These are phyloP conservation scores for Funneliformis geosporum DNA, from an alignment of 192 early-diverging fungal genomes.

Conservation along the genomic window DNA sequence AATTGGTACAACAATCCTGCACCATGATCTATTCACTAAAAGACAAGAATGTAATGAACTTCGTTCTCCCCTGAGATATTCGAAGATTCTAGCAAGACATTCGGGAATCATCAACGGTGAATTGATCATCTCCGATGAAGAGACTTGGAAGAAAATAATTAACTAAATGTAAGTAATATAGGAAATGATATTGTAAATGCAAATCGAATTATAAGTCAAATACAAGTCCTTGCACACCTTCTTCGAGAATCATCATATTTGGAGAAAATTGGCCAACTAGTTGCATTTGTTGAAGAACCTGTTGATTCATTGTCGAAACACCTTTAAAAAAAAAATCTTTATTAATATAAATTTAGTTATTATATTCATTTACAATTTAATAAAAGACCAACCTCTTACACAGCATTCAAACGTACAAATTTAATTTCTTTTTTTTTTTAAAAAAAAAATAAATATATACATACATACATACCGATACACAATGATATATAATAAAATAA, in stretches of 20 bases:
- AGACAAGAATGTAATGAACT: slow-evolving; percentile 7
- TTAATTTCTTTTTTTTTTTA: too few relatives aligned
- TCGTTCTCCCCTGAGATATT: not conserved
- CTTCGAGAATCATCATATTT: not conserved
- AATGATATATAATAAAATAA: too few relatives aligned
- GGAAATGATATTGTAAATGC: not conserved
- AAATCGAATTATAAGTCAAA: not conserved
- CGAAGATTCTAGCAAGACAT: slow-evolving; percentile 11
- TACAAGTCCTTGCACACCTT: not conserved
- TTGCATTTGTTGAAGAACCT: not conserved
- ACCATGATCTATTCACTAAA: slow-evolving; percentile 9
- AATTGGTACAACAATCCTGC: not conserved
- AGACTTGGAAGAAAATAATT: not conserved
- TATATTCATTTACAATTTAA: too few relatives aligned
- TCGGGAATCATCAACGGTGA: slow-evolving; percentile 2
- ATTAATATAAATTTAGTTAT: too few relatives aligned
- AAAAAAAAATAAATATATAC: not conserved
- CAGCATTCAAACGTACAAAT: too few relatives aligned
- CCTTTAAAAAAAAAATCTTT: not conserved
- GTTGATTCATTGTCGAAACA: not conserved
- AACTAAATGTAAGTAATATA: not conserved
- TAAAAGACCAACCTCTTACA: too few relatives aligned
- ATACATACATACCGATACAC: too few relatives aligned
- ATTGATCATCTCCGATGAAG: not conserved
- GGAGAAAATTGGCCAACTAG: not conserved